Conservation (phyloP, 805 yeast genomes). For the Candida coquimbonensis region DNA sequence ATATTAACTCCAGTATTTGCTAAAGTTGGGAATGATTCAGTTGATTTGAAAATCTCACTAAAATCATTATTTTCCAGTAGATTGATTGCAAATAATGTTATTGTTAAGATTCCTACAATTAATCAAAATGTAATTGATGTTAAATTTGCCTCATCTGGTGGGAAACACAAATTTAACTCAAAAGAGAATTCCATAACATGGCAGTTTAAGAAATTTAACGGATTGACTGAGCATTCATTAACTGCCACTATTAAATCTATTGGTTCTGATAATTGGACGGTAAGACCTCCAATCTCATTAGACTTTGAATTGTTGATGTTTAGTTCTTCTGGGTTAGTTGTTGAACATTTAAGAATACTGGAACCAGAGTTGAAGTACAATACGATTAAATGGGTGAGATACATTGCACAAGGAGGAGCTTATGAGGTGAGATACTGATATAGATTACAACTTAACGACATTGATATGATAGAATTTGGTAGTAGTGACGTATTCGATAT, state of each 20-base stretch:
- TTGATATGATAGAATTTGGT: not conserved
- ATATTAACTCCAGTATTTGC: constrained; percentile 50
- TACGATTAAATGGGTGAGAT: constrained; percentile 85
- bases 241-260: constrained; percentile 45
- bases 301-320: constrained; percentile 67
- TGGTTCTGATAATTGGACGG: constrained; percentile 8
- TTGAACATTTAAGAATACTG: constrained; percentile 60
- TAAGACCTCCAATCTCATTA: constrained; percentile 49
- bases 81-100: constrained; percentile 56
- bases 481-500: not conserved
- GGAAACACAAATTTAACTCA: constrained; percentile 62
- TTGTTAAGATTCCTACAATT: constrained; percentile 52
- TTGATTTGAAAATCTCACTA: constrained; percentile 54
- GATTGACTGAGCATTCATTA: constrained; percentile 56
- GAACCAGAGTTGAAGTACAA: constrained; percentile 49
- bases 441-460: not conserved
- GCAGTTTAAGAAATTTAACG: constrained; percentile 63
- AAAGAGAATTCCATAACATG: constrained; percentile 61
- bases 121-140: constrained; percentile 54
- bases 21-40: constrained; percentile 33
- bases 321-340: constrained; percentile 69
- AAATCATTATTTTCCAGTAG: constrained; percentile 56
- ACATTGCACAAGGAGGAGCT: constrained; percentile 66
- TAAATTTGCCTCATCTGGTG: constrained; percentile 41
- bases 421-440: constrained; percentile 66